A percentile compares a stretch with the other conserved stretches of the same genome.
Evolutionary conservation across 164 flowering plant species (phyloP).

Genomic region (Sedum album): DNA sequence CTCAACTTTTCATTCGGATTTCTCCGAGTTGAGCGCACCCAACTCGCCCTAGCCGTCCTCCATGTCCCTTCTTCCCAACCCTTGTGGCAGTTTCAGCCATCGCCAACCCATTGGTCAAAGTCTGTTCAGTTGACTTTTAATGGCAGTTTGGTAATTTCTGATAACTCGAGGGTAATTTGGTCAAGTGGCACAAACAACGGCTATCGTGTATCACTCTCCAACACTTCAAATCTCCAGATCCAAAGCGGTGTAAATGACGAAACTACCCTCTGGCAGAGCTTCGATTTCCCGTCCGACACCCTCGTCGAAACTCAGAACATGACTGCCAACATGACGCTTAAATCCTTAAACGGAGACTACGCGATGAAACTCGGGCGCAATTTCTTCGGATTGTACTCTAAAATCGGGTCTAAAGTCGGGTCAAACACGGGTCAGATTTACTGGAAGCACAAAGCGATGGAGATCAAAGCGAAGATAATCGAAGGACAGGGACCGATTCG

Average conservation of each 20-base stretch:
- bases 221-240: slow-evolving; percentile 51
- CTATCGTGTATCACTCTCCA: slow-evolving; percentile 36
- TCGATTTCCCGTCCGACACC: slow-evolving; percentile 59
- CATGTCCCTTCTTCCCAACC: slow-evolving; percentile 53
- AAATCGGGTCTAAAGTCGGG: too few relatives aligned
- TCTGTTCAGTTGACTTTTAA: slow-evolving; percentile 47
- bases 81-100: slow-evolving; percentile 44
- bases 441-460: slow-evolving; percentile 48
- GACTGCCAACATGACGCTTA: slow-evolving; percentile 45
- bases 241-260: slow-evolving; percentile 9
- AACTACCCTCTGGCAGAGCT: slow-evolving; percentile 66
- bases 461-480: slow-evolving; percentile 54
- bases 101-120: slow-evolving; percentile 36
- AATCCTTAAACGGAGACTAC: slow-evolving; percentile 51
- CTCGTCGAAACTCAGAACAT: slow-evolving; percentile 74
- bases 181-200: slow-evolving; percentile 41
- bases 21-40: slow-evolving; percentile 41
- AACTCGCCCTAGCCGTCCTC: slow-evolving; percentile 58
- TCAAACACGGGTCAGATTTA: slow-evolving; percentile 35
- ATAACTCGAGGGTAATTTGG: slow-evolving; percentile 40
- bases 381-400: slow-evolving; percentile 51
- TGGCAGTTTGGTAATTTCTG: slow-evolving; percentile 63
- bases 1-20: slow-evolving; percentile 66
- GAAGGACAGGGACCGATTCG: slow-evolving; percentile 52
- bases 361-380: slow-evolving; percentile 49